Base-by-base conservation (phyloP, 1,139 yeast genomes). In the Candida glucosophila region DNA sequence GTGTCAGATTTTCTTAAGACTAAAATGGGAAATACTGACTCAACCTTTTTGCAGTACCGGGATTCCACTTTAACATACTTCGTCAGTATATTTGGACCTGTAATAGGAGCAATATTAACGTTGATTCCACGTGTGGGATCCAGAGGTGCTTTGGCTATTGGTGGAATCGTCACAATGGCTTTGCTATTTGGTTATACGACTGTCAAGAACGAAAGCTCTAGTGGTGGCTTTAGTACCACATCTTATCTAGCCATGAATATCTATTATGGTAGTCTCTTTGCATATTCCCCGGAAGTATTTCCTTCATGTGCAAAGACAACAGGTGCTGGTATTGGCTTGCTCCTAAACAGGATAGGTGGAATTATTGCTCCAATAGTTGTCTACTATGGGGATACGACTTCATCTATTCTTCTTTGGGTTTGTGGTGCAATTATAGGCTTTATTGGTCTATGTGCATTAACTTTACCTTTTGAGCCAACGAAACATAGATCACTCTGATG, bases 251-350 rank as follows among this genome's bases (percentile, higher is more conserved):
- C 66, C 29, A 49, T 69, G 34, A 67, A 70, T 43, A 55, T 72
- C 28, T 72, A 71, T 48, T 71, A 67, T 39, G 74, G 73, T 1
- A 62, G 64, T 25, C 51, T 73, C 22, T 73, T 67, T 41, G 77
- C 77, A 1, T 71, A 66, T 34, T 67, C 77, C 2, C 77, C 78
- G 0, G 79, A 73, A 43, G 71, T 69, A 20, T 58, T 73, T 44
- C 78, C 78, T 1, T 56, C 76, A 2, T 49, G 52, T 12, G 71
- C 72, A 13, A 51, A 79, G 37, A 71, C 71, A 3, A 71, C 78
- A 0, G 78, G 78, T 12, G 60, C 63, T 37, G 73, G 73, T 9
- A 38, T 73, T 19, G 59, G 72, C n/a, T 50, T 69, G 25, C 58
- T 67, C 3, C 51, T 56, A 19, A 60, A 63, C 26, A 57, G 78